Conservation (phyloP, 176 grass and related monocot species). For the Triticum urartu region DNA sequence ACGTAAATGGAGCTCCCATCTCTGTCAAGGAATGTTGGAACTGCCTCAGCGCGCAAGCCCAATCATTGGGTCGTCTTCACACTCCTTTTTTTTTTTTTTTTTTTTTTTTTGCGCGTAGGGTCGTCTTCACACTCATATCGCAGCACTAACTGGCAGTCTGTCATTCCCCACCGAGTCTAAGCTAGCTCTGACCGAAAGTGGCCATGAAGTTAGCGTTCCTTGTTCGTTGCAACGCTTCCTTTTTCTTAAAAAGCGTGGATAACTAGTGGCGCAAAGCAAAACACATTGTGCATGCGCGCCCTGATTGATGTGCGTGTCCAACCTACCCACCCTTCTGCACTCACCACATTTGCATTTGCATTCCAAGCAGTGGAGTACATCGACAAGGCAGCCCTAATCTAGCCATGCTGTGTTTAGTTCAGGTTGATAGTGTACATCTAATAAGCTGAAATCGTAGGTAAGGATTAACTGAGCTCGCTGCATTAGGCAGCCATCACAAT, state of each 20-base stretch:
- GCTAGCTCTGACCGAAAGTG: neutral
- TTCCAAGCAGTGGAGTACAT: neutral
- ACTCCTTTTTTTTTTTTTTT: too few species aligned
- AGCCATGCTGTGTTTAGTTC: neutral
- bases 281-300: neutral
- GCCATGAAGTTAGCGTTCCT: neutral
- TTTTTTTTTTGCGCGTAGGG: too few species aligned
- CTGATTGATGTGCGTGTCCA: neutral
- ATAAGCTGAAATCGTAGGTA: neutral
- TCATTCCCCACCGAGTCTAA: neutral
- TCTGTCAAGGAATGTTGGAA: neutral
- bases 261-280: neutral
- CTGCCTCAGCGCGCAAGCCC: neutral
- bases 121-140: neutral
- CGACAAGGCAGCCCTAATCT: too few species aligned
- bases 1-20: neutral
- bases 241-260: constrained; percentile 14
- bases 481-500: neutral
- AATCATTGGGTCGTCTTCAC: neutral
- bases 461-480: neutral
- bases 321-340: neutral
- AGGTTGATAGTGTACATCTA: neutral
- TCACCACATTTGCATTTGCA: neutral
- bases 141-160: neutral
- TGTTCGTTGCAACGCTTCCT: constrained; percentile 2